Evolutionary conservation across 306 rosid species (phyloP), one percentile per base, ranked within the genome.

Genomic region (Acacia acuminata): DNA sequence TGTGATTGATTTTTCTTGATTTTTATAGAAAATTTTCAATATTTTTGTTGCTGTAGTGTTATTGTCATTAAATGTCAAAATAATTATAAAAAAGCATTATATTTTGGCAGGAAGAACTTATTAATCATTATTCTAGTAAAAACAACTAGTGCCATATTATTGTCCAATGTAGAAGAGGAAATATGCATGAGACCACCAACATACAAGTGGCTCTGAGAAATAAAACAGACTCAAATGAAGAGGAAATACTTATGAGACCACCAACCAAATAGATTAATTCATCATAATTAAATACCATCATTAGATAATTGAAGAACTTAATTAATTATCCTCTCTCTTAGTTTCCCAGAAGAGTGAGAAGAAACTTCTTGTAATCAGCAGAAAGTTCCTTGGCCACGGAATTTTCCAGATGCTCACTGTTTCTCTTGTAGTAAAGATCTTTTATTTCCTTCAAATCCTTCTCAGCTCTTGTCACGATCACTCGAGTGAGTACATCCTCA

Each of bases 391-490:
- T 84, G 19, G 92, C 86, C 81, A 96, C 89, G 19, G 90, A 90
- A 61, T 96, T 66, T 10, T 91, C 97, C 27, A 93, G 93, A 1
- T 85, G 84, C 40, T 88, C 87, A 56, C 90, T 93, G 84, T 96
- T 96, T 73, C 94, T 90, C 94, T 92, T 92, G 89, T 85, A 88
- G 73, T 92, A 96, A 20, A 87, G 53, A 71, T 92, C 97, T 82
- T 87, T 88, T 32, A 96, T 92, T 36, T 65, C 83, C 82, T 65
- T 83, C 91, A 96, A 12, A 65, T 95, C 99, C 84, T 81, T 95
- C 90, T 95, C 98, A 7, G 99, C 93, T 73, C 99, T 88, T 0
- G 90, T 85, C 34, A 95, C 98, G 6, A 93, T 88, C 86, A 90
- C 98, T 4, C 97, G 91, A 2, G 93, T 93, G 44, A 95, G 73